phyloP scores from a whole-genome alignment of 805 yeast genomes.

The Nakazawaea ishiwadae region DNA sequence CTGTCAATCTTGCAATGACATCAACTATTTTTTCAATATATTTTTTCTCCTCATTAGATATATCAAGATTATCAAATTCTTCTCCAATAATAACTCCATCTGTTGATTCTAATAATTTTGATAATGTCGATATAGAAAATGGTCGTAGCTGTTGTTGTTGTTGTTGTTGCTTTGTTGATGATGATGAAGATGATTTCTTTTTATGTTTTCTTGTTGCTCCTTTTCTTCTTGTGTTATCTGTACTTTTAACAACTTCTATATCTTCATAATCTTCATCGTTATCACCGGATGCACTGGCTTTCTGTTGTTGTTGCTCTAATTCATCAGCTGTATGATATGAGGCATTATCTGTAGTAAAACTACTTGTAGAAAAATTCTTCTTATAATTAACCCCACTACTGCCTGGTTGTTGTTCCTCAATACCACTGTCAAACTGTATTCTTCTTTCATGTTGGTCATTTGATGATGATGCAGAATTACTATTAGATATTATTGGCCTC shows the following conservation, averaged over 20 bases:
- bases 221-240: neutral
- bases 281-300: conserved; percentile 2
- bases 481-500: no score
- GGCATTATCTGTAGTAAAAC: conserved; percentile 11
- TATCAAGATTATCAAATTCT: conserved; percentile 68
- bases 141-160: conserved; percentile 24
- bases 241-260: conserved; percentile 4
- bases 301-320: conserved; percentile 10
- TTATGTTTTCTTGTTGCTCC: conserved; percentile 10
- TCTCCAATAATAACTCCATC: conserved; percentile 61
- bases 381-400: neutral
- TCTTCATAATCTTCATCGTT: conserved; percentile 15
- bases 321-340: conserved; percentile 17
- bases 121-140: conserved; percentile 39
- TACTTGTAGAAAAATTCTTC: conserved; percentile 4
- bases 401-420: no score
- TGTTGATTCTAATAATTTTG: conserved; percentile 48
- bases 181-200: conserved; percentile 17
- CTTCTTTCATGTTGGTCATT: conserved; percentile 9
- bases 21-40: conserved; percentile 83
- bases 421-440: conserved; percentile 11
- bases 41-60: conserved; percentile 73
- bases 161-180: conserved; percentile 17
- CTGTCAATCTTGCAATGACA: conserved; percentile 77
- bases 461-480: conserved; percentile 8